Evolutionary conservation across 805 yeast genomes (phyloP), one percentile per base, ranked within the genome.

Genomic region (Tetrapisispora namnaoensis): DNA sequence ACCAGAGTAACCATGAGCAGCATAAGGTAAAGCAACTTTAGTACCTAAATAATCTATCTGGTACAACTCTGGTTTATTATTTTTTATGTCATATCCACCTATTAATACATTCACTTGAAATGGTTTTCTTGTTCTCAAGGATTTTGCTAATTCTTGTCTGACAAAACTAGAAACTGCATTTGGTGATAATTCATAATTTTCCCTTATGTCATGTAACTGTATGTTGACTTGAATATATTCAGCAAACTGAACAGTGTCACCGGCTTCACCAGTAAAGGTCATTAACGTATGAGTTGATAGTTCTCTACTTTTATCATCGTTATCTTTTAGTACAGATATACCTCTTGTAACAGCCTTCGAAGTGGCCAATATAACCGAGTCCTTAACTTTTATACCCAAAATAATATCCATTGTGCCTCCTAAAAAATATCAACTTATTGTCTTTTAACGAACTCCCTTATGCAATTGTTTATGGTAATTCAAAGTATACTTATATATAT

Each of bases 1-100:
- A 1, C 95, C 95, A n/a, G 98, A 95, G 63, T 93, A 93, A 13
- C 99, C 99, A 66, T 93, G 99, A 1, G 98, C 98, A 17, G 95
- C 96, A 63, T 93, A 93, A 16, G 99, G 98, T 51, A 93, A 74
- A 52, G 83, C 87, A 16, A 83, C 95, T 55, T 83, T 80, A 2
- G 99, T 86, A 8, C 99, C 99, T 55, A 93, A 71, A 66, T 93
- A 93, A 65, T 93, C 99, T 56, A 93, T 85, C 83, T 91, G 88
- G 61, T 85, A 82, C 59, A 93, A 74, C 46, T 77, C 71, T 37
- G 97, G 88, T 51, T 70, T 72, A 38, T 73, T 66, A 8, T 72
- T 73, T 53, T 75, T 77, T 16, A 70, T 67, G 60, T 88, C 91
- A 64, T 74, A 82, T 11, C 98, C 97, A 39, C 85, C 99, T 52